Evolutionary conservation across 495 filamentous ascomycete species (phyloP), one percentile per base, ranked within the genome.

Genomic region (Penicillium pulvis): DNA sequence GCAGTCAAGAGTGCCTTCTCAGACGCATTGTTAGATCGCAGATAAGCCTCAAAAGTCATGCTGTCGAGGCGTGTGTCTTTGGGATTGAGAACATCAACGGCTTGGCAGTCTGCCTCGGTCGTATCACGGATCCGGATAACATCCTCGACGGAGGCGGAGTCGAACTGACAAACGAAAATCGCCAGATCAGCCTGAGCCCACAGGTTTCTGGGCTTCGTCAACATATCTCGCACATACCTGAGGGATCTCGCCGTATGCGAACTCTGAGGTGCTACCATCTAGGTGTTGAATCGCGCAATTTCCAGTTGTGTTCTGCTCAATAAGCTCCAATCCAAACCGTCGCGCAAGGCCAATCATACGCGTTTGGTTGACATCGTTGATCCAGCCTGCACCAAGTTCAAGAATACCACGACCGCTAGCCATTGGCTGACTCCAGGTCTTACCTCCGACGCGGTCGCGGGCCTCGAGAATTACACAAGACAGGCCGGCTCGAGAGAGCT

Each of bases 401-500:
- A 73, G 68, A n/a, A 60, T 20, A 0, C 56, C 56, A 8, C 45
- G 28, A 17, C 74, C 75, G n/a, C 61, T 55, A 8, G 55, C 42
- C 0, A 65, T 54, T 1, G 58, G 57, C 3, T 51, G 41, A 17
- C 66, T 71, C 61, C 69, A 77, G 0, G 71, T 78, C 55, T 81
- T 82, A 2, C 83, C 83, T 4, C 83, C 83, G 3, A 84, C 79
- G 8, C 77, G 72, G 58, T 81, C 69, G 2, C 74, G 65, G 12
- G 77, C 80, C 58, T 86, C 83, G 10, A 84, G 70, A 10, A 85
- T 63, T 4, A 73, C 52, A 19, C 64, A 64, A 2, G 75, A 77
- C 2, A 77, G 51, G 0, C 82, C 82, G 6, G 76, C 64, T 30
- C 66, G 59, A 30, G 69, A 64, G n/a, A 78, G 28, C 10, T 74